These are phyloP conservation scores for Dendrobium officinale DNA, from an alignment of 106 monocot species.

Conservation along the genomic window DNA sequence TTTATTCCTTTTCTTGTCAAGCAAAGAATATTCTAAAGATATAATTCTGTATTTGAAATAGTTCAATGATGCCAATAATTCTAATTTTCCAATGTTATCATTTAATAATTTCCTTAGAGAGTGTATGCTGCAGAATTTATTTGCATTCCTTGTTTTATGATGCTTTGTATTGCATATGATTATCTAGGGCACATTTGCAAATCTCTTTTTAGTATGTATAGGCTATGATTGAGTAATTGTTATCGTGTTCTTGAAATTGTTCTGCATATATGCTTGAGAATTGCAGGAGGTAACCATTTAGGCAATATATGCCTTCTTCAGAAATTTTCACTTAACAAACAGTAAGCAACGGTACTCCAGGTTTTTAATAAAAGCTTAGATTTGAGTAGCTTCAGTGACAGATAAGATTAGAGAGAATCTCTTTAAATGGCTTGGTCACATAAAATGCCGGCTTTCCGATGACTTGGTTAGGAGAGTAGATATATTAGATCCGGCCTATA, in stretches of 20 bases:
- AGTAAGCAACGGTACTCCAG: not conserved
- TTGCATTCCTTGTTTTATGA: not conserved
- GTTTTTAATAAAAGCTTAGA: not conserved
- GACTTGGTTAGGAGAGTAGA: too few relatives aligned
- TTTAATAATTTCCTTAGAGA: not conserved
- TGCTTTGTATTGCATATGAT: not conserved
- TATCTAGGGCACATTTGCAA: not conserved
- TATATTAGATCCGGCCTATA: too few relatives aligned
- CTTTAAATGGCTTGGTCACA: too few relatives aligned
- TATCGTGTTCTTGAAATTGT: not conserved
- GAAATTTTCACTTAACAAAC: not conserved
- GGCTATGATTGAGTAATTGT: too few relatives aligned
- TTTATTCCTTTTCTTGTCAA: not conserved
- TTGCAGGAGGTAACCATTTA: not conserved
- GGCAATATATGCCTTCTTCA: not conserved
- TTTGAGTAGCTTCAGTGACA: too few relatives aligned
- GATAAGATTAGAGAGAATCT: too few relatives aligned
- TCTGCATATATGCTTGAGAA: not conserved
- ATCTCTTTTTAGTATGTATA: not conserved
- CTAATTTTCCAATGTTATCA: not conserved
- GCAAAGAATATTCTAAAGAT: not conserved
- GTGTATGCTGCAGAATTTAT: not conserved
- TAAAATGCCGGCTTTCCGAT: too few relatives aligned
- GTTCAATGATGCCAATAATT: not conserved
- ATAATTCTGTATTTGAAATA: not conserved